Percentiles rank a stretch among this genome's conserved stretches.
These are phyloP conservation scores for Fusarium nurragi DNA, from an alignment of 2,329 filamentous ascomycete genomes.

Conservation along the genomic window DNA sequence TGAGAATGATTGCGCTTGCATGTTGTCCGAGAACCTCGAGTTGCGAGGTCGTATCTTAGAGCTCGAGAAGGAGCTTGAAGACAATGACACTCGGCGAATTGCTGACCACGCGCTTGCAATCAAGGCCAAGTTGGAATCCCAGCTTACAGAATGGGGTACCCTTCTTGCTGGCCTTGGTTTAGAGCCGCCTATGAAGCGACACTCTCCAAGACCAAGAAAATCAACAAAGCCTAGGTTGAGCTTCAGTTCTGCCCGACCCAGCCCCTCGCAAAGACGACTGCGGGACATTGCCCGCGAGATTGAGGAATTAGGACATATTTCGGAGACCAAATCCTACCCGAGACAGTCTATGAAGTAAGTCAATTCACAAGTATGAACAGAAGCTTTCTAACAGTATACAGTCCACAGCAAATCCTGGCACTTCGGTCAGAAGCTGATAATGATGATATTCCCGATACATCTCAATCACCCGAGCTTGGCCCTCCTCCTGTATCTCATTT, in stretches of 20 bases:
- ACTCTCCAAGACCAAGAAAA: conserved; percentile 54
- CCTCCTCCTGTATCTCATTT: conserved; percentile 68
- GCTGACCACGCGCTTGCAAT: conserved; percentile 75
- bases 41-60: conserved; percentile 76
- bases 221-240: conserved; percentile 54
- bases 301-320: conserved; percentile 65
- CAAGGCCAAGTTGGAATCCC: conserved; percentile 75
- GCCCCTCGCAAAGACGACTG: conserved; percentile 65
- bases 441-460: conserved; percentile 57
- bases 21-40: conserved; percentile 81
- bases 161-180: conserved; percentile 73
- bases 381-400: conserved; percentile 50
- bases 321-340: conserved; percentile 74
- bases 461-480: conserved; percentile 75
- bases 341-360: conserved; percentile 74
- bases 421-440: conserved; percentile 60
- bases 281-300: conserved; percentile 65
- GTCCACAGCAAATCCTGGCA: conserved; percentile 71
- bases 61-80: conserved; percentile 73
- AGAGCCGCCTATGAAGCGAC: conserved; percentile 64
- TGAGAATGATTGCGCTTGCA: conserved; percentile 77
- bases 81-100: conserved; percentile 66
- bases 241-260: conserved; percentile 52
- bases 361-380: not conserved
- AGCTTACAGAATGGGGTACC: conserved; percentile 74